Base-by-base conservation (phyloP, 1,284 basidiomycete species). In the Ustilago hordei region DNA sequence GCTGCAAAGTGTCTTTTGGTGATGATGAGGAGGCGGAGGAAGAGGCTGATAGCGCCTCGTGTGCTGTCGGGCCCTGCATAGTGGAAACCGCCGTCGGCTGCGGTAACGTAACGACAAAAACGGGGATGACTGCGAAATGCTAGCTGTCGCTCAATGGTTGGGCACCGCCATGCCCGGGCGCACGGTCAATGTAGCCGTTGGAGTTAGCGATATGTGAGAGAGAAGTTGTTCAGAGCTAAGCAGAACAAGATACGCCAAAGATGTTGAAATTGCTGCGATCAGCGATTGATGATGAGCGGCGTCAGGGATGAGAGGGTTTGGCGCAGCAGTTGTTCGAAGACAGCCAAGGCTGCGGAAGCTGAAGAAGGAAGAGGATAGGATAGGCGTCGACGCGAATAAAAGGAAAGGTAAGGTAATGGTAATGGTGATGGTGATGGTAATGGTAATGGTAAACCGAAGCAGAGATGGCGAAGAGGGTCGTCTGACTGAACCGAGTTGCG, bases 131-230 rank as follows among this genome's bases (percentile, higher is more conserved):
- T 59, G 65, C 55, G 58, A 57, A 23, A 59, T 12, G 54, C 55
- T 59, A 64, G 57, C 56, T 55, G 36, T 41, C 35, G 55, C 34
- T 55, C 11, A 36, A 62, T 35, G 57, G 23, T 43, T 45, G 47
- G 53, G 47, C 60, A 64, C 45, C 68, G 53, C 57, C 68, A 69
- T 69, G 57, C 61, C 67, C 61, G 31, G 28, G 12, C 2, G 31
- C 23, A 28, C 48, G 48, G 13, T 50, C 48, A 50, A 41, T n/a
- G 56, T 47, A 55, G 34, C 43, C 43, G 43, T 45, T 11, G n/a
- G 32, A 36, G 43, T 13, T 19, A 55, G 38, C 0, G 35, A 9
- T 23, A 36, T 31, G 38, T 17, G 23, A 6, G 34, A 55, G 12
- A 17, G 45, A 28, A 48, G 19, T 11, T 9, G 38, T 39, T 39